Conservation (phyloP, 1,284 basidiomycete genomes). For the Pholiota adiposa region DNA sequence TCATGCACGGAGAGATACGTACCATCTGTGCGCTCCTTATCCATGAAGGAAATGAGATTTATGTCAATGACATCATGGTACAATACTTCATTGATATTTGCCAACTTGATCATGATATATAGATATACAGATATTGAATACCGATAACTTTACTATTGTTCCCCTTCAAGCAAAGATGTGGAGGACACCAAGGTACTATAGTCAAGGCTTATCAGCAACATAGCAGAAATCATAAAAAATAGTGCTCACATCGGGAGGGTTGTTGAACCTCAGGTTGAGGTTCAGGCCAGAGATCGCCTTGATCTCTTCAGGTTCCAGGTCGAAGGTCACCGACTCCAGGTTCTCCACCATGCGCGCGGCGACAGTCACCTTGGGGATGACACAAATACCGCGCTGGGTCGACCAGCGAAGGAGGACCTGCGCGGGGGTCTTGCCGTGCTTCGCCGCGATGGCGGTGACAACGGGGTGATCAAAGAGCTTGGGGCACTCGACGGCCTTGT, state of each 20-base stretch:
- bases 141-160: neutral
- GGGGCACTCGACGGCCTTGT: conserved; percentile 51
- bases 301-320: conserved; percentile 64
- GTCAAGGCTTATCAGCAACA: neutral
- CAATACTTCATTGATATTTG: neutral
- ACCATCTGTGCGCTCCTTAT: too few species aligned
- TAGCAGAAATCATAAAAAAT: neutral
- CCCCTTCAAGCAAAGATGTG: conserved; percentile 11
- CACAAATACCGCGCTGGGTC: conserved; percentile 74
- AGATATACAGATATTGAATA: conserved; percentile 2
- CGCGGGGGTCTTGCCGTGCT: conserved; percentile 53
- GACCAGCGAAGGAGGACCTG: conserved; percentile 79
- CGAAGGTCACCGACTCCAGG: conserved; percentile 58
- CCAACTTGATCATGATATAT: neutral
- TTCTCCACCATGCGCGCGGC: conserved; percentile 61
- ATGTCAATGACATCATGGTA: neutral
- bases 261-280: conserved; percentile 55
- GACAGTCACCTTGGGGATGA: conserved; percentile 79
- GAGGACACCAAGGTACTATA: conserved; percentile 11
- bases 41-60: too few species aligned
- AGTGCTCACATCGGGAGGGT: conserved; percentile 29
- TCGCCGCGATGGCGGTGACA: conserved; percentile 51
- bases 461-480: conserved; percentile 58
- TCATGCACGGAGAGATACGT: too few species aligned
- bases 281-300: conserved; percentile 66